Evolutionary conservation across 192 early-diverging fungal species (phyloP).

Genomic region (Paraglomus occultum): DNA sequence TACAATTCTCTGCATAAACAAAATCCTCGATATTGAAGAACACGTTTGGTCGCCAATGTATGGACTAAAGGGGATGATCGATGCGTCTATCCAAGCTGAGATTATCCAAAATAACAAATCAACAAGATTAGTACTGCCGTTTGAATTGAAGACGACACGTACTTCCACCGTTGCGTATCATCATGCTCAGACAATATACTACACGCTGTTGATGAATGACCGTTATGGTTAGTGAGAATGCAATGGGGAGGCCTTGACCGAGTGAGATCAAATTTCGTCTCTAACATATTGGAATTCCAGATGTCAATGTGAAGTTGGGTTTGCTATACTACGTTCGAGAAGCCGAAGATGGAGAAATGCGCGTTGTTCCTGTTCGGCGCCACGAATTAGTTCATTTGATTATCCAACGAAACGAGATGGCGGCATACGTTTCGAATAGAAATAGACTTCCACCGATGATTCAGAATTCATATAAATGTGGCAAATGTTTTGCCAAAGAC

Average conservation of each 20-base stretch:
- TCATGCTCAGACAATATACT: conserved; percentile 81
- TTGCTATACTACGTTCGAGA: conserved; percentile 77
- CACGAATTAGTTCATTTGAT: conserved; percentile 74
- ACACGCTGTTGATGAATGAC: conserved; percentile 83
- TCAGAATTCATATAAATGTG: conserved; percentile 58
- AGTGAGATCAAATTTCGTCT: not conserved
- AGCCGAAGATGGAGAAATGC: conserved; percentile 46
- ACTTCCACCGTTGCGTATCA: conserved; percentile 58
- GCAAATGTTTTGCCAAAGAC: conserved; percentile 60
- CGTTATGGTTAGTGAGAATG: conserved; percentile 57
- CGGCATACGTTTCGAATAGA: conserved; percentile 44
- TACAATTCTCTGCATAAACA: conserved; percentile 52
- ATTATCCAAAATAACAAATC: conserved; percentile 22
- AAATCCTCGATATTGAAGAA: conserved; percentile 87
- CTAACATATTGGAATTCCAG: conserved; percentile 37
- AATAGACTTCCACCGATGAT: conserved; percentile 69
- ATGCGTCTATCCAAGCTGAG: conserved; percentile 60
- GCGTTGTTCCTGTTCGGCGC: conserved; percentile 55
- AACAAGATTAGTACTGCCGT: conserved; percentile 62
- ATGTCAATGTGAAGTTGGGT: conserved; percentile 63
- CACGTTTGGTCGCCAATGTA: conserved; percentile 88
- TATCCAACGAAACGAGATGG: conserved; percentile 73
- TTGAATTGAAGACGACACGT: conserved; percentile 89
- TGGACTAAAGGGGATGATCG: conserved; percentile 92
- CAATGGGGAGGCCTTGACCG: not conserved